Conservation (phyloP, 768 basidiomycete genomes). For the Tulasnella sp. region DNA sequence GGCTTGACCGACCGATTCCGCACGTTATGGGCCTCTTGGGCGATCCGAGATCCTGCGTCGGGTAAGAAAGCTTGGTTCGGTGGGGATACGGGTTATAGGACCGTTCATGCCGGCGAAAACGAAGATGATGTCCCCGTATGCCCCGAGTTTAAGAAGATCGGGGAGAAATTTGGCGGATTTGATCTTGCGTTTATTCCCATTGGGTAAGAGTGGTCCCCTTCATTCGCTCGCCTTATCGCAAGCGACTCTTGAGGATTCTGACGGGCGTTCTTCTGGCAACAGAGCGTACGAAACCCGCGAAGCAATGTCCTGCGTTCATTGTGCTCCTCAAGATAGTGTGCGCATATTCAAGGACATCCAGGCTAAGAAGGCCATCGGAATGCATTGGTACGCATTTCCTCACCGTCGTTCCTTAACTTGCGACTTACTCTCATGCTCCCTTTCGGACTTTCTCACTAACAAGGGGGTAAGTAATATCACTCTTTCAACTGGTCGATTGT, state of each 20-base stretch:
- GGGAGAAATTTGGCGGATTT: conserved; percentile 51
- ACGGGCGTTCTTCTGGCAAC: background rate
- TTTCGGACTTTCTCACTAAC: background rate
- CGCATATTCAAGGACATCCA: conserved; percentile 55
- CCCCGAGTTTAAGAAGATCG: conserved; percentile 68
- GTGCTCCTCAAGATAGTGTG: conserved; percentile 60
- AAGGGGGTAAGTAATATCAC: background rate
- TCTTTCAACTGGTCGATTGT: background rate
- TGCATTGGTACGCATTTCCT: conserved; percentile 57
- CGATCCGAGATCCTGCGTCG: conserved; percentile 26
- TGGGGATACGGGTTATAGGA: conserved; percentile 60
- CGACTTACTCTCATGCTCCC: background rate
- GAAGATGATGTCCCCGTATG: conserved; percentile 50
- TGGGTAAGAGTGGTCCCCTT: conserved; percentile 27
- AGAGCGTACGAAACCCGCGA: conserved; percentile 53
- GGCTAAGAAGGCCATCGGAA: conserved; percentile 53
- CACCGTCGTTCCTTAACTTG: background rate
- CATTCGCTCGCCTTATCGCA: background rate
- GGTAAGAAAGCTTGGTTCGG: conserved; percentile 48
- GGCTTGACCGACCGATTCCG: conserved; percentile 29
- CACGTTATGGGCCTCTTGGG: conserved; percentile 36
- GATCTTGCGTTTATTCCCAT: conserved; percentile 63
- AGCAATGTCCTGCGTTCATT: conserved; percentile 53
- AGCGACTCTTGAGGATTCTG: background rate
- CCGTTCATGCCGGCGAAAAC: conserved; percentile 38